phyloP scores from a whole-genome alignment of 2,329 filamentous ascomycete species.

The Phaeomoniella chlamydospora region DNA sequence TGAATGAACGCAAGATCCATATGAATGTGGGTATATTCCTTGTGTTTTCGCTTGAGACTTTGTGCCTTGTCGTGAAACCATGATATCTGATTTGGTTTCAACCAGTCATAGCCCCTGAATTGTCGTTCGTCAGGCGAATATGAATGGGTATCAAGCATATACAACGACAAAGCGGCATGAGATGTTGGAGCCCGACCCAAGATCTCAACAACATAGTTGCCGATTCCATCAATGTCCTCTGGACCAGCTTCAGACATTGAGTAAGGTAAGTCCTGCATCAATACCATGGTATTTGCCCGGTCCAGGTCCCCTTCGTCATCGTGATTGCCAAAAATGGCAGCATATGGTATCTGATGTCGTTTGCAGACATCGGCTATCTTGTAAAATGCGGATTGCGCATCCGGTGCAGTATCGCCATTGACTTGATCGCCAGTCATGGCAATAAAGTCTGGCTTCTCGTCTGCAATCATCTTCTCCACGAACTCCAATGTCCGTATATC shows the following conservation, averaged over 20 bases:
- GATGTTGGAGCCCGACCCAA: conserved; percentile 63
- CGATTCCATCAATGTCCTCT: conserved; percentile 71
- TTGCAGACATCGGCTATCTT: conserved; percentile 79
- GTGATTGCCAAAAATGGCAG: conserved; percentile 92
- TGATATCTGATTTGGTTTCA: conserved; percentile 83
- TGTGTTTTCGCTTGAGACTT: conserved; percentile 60
- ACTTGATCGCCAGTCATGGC: conserved; percentile 89
- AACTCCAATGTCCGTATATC: conserved; percentile 88
- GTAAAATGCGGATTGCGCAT: conserved; percentile 85
- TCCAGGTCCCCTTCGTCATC: conserved; percentile 80
- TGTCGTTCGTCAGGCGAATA: conserved; percentile 82
- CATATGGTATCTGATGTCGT: conserved; percentile 79
- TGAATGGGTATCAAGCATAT: conserved; percentile 82
- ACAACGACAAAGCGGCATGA: conserved; percentile 87
- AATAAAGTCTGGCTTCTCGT: conserved; percentile 87
- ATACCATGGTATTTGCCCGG: conserved; percentile 64
- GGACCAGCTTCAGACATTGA: conserved; percentile 78
- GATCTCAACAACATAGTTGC: conserved; percentile 89
- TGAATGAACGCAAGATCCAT: conserved; percentile 97
- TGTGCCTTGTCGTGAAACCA: conserved; percentile 80
- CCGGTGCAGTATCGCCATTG: conserved; percentile 82
- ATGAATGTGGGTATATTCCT: conserved; percentile 78
- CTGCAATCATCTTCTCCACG: conserved; percentile 65
- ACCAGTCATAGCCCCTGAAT: conserved; percentile 91
- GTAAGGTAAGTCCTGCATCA: conserved; percentile 77